Conservation (phyloP, 805 yeast genomes). For the Myxozyma kluyveri region DNA sequence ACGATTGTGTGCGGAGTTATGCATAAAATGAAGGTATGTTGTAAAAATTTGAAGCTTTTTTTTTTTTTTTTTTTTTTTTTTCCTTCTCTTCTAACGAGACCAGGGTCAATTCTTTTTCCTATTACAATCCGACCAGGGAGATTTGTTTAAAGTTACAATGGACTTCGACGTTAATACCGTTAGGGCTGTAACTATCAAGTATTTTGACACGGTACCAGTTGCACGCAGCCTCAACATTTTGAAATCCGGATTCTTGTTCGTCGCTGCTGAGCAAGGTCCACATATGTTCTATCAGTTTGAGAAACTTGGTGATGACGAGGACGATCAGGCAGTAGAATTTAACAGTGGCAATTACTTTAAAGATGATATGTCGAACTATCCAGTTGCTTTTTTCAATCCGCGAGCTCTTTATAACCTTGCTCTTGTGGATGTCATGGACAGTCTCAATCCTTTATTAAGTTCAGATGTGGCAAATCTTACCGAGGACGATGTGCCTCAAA, state of each 20-base stretch:
- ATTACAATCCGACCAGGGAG: slow-evolving; percentile 70
- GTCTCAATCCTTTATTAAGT: slow-evolving; percentile 54
- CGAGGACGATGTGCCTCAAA: slow-evolving; percentile 42
- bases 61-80: not conserved
- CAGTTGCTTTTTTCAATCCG: slow-evolving; percentile 32
- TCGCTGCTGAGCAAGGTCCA: slow-evolving; percentile 60
- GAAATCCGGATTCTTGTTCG: slow-evolving; percentile 72
- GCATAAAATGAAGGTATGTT: slow-evolving; percentile 55
- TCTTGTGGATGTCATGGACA: slow-evolving; percentile 50
- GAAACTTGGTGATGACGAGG: slow-evolving; percentile 61
- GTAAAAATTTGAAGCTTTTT: not conserved
- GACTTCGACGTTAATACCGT: slow-evolving; percentile 46
- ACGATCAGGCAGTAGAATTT: slow-evolving; percentile 40
- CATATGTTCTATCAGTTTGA: slow-evolving; percentile 76
- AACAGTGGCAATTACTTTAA: slow-evolving; percentile 37
- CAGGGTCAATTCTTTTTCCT: slow-evolving; percentile 58
- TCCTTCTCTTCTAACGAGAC: not conserved
- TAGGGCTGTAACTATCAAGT: slow-evolving; percentile 50
- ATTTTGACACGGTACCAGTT: slow-evolving; percentile 73
- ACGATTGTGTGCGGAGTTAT: slow-evolving; percentile 56
- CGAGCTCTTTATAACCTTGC: slow-evolving; percentile 53
- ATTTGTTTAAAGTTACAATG: slow-evolving; percentile 64
- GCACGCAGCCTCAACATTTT: slow-evolving; percentile 58
- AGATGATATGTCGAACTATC: slow-evolving; percentile 39
- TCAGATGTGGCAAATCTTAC: slow-evolving; percentile 39